Base-by-base conservation (phyloP, 768 basidiomycete genomes). In the Mrakia blollopis region DNA sequence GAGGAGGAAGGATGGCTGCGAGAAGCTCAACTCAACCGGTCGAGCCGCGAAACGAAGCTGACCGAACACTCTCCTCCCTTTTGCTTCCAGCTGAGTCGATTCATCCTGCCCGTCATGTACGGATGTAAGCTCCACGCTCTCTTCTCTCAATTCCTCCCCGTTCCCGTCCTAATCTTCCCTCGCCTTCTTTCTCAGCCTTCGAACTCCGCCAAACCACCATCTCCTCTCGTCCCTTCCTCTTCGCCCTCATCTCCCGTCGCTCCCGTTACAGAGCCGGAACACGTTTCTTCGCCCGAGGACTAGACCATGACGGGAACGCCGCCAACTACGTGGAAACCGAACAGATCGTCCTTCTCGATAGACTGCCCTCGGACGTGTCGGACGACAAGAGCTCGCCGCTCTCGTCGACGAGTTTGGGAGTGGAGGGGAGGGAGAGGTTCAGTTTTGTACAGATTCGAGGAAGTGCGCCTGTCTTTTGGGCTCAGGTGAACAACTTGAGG, bases 301-400 rank as follows among this genome's bases (percentile, higher is more conserved):
- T 99, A 80, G 94, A 98, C 83, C 85, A 88, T 28, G 86, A 91
- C 13, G 97, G 95, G 2, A 89, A 98, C 82, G 92, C 92, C 60
- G 93, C 94, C 76, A 99, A 99, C 84, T 98, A 93, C 85, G 97
- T 98, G 83, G 97, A 99, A 84, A 96, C 97, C 9, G 97, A 99
- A 82, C 97, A 98, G 83, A 86, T 99, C 77, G 85, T 96, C 37
- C 86, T 96, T 23, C 87, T 95, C 18, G 92, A 93, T 72, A 79
- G 81, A 0, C 62, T 83, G 14, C 25, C 52, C 18, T 80, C 83
- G 3, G 61, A 70, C 16, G 75, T 76, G 65, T 79, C 44, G 21
- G 79, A 41, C 72, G 81, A 44, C 37, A 80, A 76, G 4, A 41
- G 18, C 14, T 77, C 65, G 25, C 72, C 52, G n/a, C n/a, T n/a